phyloP scores from a whole-genome alignment of 805 yeast genomes.

The Candida caryicola region DNA sequence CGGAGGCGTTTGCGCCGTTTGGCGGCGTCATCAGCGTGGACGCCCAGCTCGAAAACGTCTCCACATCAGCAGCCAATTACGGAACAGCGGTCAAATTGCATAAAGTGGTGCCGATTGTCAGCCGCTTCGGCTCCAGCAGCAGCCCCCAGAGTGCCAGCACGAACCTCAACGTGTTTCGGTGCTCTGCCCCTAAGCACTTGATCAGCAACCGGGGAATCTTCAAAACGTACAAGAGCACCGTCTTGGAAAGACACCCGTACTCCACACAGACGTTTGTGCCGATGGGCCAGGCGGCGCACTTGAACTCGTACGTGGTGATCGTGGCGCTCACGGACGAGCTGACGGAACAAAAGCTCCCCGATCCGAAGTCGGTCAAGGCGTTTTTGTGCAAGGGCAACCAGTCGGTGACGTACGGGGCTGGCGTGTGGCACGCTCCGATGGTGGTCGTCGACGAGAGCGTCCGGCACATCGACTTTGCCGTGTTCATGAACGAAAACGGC shows the following conservation, averaged over 20 bases:
- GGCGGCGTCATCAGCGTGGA: slow-evolving; percentile 80
- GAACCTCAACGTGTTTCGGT: slow-evolving; percentile 80
- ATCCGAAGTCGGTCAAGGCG: slow-evolving; percentile 57
- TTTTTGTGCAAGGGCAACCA: slow-evolving; percentile 79
- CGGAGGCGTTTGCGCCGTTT: slow-evolving; percentile 59
- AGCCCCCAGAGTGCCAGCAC: slow-evolving; percentile 52
- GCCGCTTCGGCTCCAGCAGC: slow-evolving; percentile 47
- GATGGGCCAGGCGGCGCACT: slow-evolving; percentile 59
- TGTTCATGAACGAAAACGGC: slow-evolving; percentile 82
- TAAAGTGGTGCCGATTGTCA: slow-evolving; percentile 66
- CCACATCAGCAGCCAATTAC: slow-evolving; percentile 65
- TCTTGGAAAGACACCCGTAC: slow-evolving; percentile 86
- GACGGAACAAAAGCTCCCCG: slow-evolving; percentile 50
- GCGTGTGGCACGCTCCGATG: slow-evolving; percentile 97
- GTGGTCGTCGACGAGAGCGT: slow-evolving; percentile 65
- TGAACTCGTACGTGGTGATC: slow-evolving; percentile 69
- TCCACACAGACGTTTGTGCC: slow-evolving; percentile 91
- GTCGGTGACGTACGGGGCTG: slow-evolving; percentile 83
- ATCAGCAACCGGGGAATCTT: slow-evolving; percentile 22
- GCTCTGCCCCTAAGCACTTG: slow-evolving; percentile 71
- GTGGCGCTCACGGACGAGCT: slow-evolving; percentile 58
- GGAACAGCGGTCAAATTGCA: slow-evolving; percentile 87
- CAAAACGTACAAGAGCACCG: slow-evolving; percentile 51
- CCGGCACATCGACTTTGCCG: slow-evolving; percentile 69
- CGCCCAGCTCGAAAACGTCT: slow-evolving; percentile 55